A percentile compares a stretch with the other conserved stretches of the same genome.
phyloP scores from a whole-genome alignment of 805 yeast species.

The Cyberlindnera bimundalis region DNA sequence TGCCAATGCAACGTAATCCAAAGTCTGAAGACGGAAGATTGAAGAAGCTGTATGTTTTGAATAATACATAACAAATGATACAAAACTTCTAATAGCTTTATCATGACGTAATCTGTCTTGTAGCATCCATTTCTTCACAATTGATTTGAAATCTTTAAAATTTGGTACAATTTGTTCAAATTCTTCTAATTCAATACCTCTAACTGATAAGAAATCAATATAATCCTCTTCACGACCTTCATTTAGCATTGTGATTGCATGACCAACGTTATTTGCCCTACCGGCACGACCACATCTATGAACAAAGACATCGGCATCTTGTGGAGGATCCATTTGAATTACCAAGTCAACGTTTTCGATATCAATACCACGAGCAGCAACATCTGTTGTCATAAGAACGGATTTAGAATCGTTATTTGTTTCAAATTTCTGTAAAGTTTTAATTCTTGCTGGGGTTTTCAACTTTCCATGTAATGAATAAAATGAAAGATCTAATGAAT shows the following conservation, averaged over 20 bases:
- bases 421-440: conserved; percentile 60
- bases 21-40: conserved; percentile 68
- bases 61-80: conserved; percentile 79
- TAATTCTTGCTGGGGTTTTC: conserved; percentile 72
- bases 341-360: conserved; percentile 93
- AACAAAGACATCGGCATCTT: conserved; percentile 85
- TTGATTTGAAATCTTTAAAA: conserved; percentile 19
- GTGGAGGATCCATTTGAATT: conserved; percentile 92
- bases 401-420: conserved; percentile 38
- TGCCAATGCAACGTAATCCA: conserved; percentile 74
- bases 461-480: conserved; percentile 90
- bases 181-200: conserved; percentile 51
- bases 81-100: conserved; percentile 71
- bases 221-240: conserved; percentile 79
- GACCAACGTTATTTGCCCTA: conserved; percentile 81
- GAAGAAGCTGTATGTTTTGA: conserved; percentile 86
- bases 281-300: conserved; percentile 97
- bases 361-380: conserved; percentile 97
- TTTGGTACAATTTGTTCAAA: conserved; percentile 25
- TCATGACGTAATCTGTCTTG: conserved; percentile 82
- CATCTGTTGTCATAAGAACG: conserved; percentile 88
- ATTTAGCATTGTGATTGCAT: conserved; percentile 69
- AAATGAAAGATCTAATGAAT: conserved; percentile 37
- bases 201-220: conserved; percentile 74
- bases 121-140: conserved; percentile 50